Conservation (phyloP, 2,329 filamentous ascomycete genomes). For the Diplodia seriata region DNA sequence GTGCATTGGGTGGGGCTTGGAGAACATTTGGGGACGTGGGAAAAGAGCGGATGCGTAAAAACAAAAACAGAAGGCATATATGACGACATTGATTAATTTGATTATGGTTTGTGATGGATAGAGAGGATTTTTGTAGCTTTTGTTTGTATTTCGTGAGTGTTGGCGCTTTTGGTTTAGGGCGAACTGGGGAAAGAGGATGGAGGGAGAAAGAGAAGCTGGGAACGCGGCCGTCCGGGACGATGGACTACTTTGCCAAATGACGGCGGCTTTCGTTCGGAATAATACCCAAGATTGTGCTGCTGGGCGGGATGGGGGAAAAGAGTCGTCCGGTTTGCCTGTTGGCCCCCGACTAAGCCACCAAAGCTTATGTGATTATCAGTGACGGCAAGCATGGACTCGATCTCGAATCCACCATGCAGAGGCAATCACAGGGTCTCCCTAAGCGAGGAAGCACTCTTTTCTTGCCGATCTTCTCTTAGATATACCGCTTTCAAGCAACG, state of each 20-base stretch:
- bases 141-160: background rate
- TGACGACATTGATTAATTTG: background rate
- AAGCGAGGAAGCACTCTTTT: background rate
- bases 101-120: background rate
- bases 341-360: no score
- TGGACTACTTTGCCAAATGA: no score
- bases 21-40: background rate
- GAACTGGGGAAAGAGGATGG: background rate
- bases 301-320: no score
- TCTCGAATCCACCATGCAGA: background rate
- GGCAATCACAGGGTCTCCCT: background rate
- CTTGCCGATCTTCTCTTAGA: background rate
- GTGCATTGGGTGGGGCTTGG: background rate
- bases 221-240: no score
- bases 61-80: background rate
- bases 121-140: background rate
- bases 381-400: no score
- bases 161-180: background rate
- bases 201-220: no score
- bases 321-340: no score
- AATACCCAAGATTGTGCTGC: no score
- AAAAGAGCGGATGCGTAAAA: background rate
- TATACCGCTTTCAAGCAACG: background rate
- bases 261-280: no score
- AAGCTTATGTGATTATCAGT: no score